Base-by-base conservation (phyloP, 345 rosid species). In the Lenwebbia sp. region DNA sequence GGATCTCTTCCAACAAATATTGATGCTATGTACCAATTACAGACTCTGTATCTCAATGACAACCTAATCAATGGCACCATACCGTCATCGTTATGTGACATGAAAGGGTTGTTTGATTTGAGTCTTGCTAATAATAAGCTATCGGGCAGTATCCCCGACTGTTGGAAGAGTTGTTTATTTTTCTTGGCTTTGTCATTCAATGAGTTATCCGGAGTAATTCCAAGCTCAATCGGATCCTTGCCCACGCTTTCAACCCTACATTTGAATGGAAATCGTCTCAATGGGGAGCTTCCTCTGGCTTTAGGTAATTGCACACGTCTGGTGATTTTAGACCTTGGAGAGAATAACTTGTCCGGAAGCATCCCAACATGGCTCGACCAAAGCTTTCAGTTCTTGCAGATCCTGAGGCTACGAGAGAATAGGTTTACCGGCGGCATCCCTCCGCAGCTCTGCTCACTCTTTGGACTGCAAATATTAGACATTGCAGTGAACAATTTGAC, bases 341-440 rank as follows among this genome's bases (percentile, higher is more conserved):
- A 86, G 57, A 86, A 86, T 50, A 58, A 82, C 19, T 82, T 82
- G 5, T 41, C 54, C 1, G 75, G 89, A 70, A n/a, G 44, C 21
- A 21, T 87, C 28, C 84, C 85, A 0, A 55, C 51, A 17, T 85
- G 87, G 86, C 65, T 84, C 8, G 84, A 83, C 3, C 53, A 84
- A 54, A 56, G 83, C 44, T 41, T 87, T 41, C 6, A 40, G 3
- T 14, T 10, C 19, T 60, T 87, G 40, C 9, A 4, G 0, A 37
- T 85, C 28, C 76, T 87, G 0, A 56, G 50, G 2, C 51, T 88
- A 9, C 19, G 56, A 41, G 74, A 54, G 13, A 87, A 88, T 78
- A 26, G 49, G 30, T 83, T 90, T 10, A 3, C 26, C 3, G 89
- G 85, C 1, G 21, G 19, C n/a, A 89, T 90, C 82, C 86, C 88